Percentiles rank a stretch among this genome's conserved stretches.
Conservation (phyloP, 176 grass and related monocot species). For the Dactylis glomerata region DNA sequence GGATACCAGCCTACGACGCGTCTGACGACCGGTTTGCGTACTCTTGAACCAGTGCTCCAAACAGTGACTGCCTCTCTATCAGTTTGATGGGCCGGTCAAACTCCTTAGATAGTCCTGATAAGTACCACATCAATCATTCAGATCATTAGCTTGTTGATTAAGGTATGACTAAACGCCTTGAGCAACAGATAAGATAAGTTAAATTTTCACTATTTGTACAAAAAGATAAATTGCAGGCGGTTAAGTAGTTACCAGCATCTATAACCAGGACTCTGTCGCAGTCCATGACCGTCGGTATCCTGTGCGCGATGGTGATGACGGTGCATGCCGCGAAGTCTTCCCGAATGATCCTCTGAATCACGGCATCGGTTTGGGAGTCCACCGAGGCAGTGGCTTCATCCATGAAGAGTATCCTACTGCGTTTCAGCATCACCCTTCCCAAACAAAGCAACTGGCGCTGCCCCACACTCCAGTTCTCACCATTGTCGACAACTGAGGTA, state of each 20-base stretch:
- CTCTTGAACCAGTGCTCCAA: constrained; percentile 89
- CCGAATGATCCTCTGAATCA: constrained; percentile 88
- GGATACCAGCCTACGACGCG: not conserved
- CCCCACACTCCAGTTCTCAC: constrained; percentile 98
- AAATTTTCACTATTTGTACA: not conserved
- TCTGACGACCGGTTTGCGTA: constrained; percentile 83
- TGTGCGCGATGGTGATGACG: constrained; percentile 96
- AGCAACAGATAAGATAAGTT: not conserved
- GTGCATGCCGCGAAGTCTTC: constrained; percentile 83
- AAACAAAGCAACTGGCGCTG: constrained; percentile 83
- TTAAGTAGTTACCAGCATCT: constrained; percentile 59
- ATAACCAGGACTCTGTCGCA: constrained; percentile 81
- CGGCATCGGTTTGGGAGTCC: constrained; percentile 85
- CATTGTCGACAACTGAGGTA: constrained; percentile 74
- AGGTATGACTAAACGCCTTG: not conserved
- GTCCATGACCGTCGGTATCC: constrained; percentile 97
- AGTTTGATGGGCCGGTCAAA: constrained; percentile 64
- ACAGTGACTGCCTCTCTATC: constrained; percentile 75
- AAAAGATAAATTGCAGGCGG: not conserved
- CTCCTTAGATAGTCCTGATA: constrained; percentile 70
- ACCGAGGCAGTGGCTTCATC: constrained; percentile 95
- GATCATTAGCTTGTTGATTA: not conserved
- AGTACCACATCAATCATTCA: not conserved
- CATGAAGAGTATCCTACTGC: constrained; percentile 82
- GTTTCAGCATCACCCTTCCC: constrained; percentile 87